These are phyloP conservation scores for Tuber aestivum DNA, from an alignment of 495 filamentous ascomycete species.

Conservation along the genomic window DNA sequence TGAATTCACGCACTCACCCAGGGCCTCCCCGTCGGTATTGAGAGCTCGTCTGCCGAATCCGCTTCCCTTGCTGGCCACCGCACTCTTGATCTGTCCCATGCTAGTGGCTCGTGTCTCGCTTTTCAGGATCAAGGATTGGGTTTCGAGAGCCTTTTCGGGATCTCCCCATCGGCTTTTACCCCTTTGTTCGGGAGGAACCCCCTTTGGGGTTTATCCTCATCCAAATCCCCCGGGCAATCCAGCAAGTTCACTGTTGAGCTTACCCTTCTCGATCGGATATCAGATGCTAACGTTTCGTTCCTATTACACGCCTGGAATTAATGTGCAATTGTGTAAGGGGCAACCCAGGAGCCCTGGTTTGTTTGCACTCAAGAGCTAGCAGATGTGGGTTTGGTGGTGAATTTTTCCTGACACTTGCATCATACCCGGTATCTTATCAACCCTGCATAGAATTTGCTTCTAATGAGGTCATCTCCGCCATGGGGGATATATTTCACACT, in stretches of 20 bases:
- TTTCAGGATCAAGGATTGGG: not conserved
- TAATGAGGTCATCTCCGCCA: not conserved
- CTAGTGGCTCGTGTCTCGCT: not conserved
- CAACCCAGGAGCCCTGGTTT: not conserved
- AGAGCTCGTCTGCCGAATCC: not conserved
- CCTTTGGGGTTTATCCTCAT: not conserved
- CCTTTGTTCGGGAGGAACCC: not conserved
- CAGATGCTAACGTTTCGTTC: not conserved
- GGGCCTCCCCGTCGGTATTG: not conserved
- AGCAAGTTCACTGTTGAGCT: not conserved
- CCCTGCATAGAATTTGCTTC: not conserved
- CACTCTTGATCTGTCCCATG: not conserved
- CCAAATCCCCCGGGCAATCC: not conserved
- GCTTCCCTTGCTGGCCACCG: not conserved
- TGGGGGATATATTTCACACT: not conserved
- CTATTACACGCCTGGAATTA: no score
- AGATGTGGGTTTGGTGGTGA: not conserved
- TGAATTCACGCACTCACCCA: not conserved
- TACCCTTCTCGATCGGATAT: not conserved
- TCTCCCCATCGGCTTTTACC: not conserved
- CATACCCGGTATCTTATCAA: not conserved
- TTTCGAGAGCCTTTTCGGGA: not conserved
- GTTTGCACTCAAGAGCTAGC: not conserved
- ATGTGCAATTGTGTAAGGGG: not conserved
- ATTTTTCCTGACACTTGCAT: not conserved